These are phyloP conservation scores for Dactylellina drechsleri DNA, from an alignment of 2,329 filamentous ascomycete genomes.

Conservation along the genomic window DNA sequence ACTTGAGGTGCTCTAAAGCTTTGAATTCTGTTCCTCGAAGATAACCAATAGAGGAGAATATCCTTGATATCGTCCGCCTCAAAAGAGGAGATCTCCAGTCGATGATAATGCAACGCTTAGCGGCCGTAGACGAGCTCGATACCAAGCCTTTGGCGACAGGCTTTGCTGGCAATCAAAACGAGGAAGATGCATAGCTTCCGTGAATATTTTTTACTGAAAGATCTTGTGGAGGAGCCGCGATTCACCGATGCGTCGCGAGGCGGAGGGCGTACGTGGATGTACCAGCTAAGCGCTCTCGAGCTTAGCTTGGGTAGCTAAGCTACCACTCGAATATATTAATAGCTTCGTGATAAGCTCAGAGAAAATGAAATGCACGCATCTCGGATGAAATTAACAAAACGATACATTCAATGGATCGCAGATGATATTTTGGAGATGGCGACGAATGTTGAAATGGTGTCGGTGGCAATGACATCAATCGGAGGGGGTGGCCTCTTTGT, in stretches of 20 bases:
- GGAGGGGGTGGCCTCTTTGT: not conserved
- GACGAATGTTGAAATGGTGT: not conserved
- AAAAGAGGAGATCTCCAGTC: slow-evolving; percentile 30
- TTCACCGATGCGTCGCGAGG: too few species aligned
- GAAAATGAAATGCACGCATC: slow-evolving; percentile 5
- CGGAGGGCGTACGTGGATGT: not conserved
- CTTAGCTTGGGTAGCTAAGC: too few species aligned
- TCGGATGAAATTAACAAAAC: not conserved
- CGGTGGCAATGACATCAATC: slow-evolving; percentile 18
- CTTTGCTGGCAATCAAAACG: slow-evolving; percentile 6
- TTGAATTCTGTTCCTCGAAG: not conserved
- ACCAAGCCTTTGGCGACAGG: slow-evolving; percentile 32
- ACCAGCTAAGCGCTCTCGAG: not conserved
- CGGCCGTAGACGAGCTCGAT: slow-evolving; percentile 46
- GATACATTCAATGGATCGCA: slow-evolving; percentile 1
- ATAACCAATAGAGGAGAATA: slow-evolving; percentile 31
- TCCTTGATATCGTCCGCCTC: slow-evolving; percentile 31
- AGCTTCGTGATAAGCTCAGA: not conserved
- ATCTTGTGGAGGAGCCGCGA: too few species aligned
- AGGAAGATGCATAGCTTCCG: not conserved
- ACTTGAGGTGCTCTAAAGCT: slow-evolving; percentile 16
- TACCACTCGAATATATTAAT: slow-evolving; percentile 21
- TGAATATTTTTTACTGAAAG: too few species aligned
- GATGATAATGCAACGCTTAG: slow-evolving; percentile 12
- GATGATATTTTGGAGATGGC: not conserved